Evolutionary conservation across 2,329 filamentous ascomycete genomes (phyloP).

Genomic region (Xylaria sp.): DNA sequence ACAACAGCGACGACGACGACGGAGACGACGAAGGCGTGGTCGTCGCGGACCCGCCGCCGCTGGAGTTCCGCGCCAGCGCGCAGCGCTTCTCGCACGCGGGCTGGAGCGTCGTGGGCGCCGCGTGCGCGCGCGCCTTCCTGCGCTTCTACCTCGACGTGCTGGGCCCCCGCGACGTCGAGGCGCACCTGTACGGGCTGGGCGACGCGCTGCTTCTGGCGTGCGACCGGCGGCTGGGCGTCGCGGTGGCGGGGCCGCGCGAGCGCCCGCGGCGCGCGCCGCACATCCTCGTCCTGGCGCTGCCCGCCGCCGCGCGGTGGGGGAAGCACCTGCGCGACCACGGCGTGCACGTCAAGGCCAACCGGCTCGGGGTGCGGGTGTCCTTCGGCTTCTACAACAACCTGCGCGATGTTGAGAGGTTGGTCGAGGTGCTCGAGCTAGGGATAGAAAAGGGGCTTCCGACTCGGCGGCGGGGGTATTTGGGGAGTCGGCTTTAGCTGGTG

Average conservation of each 20-base stretch:
- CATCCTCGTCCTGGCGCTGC: slow-evolving; percentile 33
- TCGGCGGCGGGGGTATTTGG: too few relatives aligned
- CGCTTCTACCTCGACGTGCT: slow-evolving; percentile 34
- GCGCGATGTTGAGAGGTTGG: slow-evolving; percentile 27
- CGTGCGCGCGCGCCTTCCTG: slow-evolving; percentile 31
- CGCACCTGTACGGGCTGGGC: slow-evolving; percentile 31
- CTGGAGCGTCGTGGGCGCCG: slow-evolving; percentile 30
- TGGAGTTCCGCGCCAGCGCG: slow-evolving; percentile 30
- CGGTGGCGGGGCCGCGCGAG: slow-evolving; percentile 26
- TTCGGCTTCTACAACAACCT: slow-evolving; percentile 34
- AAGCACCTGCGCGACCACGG: slow-evolving; percentile 20
- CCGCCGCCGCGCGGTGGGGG: slow-evolving; percentile 24
- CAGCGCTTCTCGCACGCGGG: slow-evolving; percentile 38
- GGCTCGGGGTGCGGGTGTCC: slow-evolving; percentile 33
- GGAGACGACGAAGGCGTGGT: slow-evolving; percentile 27
- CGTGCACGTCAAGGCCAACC: slow-evolving; percentile 27
- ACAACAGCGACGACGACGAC: slow-evolving; percentile 31
- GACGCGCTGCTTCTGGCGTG: slow-evolving; percentile 25
- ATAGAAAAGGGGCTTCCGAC: slow-evolving; percentile 4
- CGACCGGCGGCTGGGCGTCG: slow-evolving; percentile 25
- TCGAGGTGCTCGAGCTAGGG: slow-evolving; percentile 10
- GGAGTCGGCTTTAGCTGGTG: too few relatives aligned
- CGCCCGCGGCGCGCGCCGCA: slow-evolving; percentile 33
- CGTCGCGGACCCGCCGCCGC: slow-evolving; percentile 8
- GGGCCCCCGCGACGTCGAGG: slow-evolving; percentile 30